phyloP scores from a whole-genome alignment of 2,329 filamentous ascomycete genomes.

The Paecilomyces formosus region DNA sequence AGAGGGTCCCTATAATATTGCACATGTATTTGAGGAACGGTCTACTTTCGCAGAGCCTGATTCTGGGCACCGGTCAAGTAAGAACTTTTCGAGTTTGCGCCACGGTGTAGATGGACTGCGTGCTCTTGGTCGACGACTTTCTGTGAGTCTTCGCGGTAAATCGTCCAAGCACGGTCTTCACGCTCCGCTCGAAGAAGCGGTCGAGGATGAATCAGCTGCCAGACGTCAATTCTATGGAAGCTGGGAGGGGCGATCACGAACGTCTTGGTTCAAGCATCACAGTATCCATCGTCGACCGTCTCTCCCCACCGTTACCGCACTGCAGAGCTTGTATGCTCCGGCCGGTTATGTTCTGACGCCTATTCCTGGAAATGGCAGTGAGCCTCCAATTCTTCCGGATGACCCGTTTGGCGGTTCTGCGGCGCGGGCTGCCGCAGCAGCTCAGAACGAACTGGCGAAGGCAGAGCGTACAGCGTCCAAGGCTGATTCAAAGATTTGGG shows the following conservation, averaged over 20 bases:
- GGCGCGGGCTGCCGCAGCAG: slow-evolving; percentile 41
- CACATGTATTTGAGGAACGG: slow-evolving; percentile 23
- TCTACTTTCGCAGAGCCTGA: slow-evolving; percentile 22
- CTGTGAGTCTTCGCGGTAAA: slow-evolving; percentile 32
- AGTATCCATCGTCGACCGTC: slow-evolving; percentile 29
- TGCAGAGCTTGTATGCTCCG: slow-evolving; percentile 26
- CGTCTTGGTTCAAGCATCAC: slow-evolving; percentile 19
- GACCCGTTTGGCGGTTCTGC: slow-evolving; percentile 36
- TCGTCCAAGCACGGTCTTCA: slow-evolving; percentile 21
- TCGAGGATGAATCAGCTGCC: slow-evolving; percentile 7
- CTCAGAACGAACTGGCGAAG: slow-evolving; percentile 39
- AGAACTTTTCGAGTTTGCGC: slow-evolving; percentile 36
- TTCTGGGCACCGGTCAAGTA: slow-evolving; percentile 27
- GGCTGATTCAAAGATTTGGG: slow-evolving; percentile 22
- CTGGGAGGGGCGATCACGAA: slow-evolving; percentile 16
- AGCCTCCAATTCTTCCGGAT: slow-evolving; percentile 33
- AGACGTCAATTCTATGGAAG: slow-evolving; percentile 15
- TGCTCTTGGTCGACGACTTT: slow-evolving; percentile 33
- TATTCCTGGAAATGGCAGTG: slow-evolving; percentile 28
- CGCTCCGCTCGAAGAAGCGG: slow-evolving; percentile 10
- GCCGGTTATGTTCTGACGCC: slow-evolving; percentile 19
- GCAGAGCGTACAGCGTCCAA: slow-evolving; percentile 14
- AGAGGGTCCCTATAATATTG: slow-evolving; percentile 18
- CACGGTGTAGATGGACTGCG: slow-evolving; percentile 35
- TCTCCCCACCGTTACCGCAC: slow-evolving; percentile 25